A percentile compares a stretch with the other conserved stretches of the same genome.
phyloP scores from a whole-genome alignment of 2,329 filamentous ascomycete species.

The Ilyonectria sp. region DNA sequence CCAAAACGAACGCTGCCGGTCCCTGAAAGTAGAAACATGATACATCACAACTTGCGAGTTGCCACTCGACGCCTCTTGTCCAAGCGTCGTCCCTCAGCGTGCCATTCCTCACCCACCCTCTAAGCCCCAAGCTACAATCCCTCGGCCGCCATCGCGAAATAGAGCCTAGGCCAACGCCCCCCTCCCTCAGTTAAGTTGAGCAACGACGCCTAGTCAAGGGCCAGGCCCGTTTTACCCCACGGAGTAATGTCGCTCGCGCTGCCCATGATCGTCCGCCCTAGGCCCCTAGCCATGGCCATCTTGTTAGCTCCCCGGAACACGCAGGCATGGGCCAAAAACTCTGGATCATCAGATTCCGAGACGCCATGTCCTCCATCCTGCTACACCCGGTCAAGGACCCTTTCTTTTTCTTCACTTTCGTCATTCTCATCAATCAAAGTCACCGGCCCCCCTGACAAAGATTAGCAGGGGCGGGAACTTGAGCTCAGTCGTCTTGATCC shows the following conservation, averaged over 20 bases:
- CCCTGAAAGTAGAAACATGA: slow-evolving; percentile 19
- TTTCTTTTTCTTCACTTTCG: slow-evolving; percentile 1
- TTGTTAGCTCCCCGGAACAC: slow-evolving; percentile 4
- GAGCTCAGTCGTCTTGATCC: slow-evolving; percentile 16
- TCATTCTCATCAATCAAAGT: slow-evolving; percentile 10
- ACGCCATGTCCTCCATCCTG: slow-evolving; percentile 9
- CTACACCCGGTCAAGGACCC: slow-evolving; percentile 2
- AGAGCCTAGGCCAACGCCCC: neutral
- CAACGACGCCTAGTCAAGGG: slow-evolving; percentile 6
- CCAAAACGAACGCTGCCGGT: neutral
- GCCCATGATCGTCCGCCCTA: slow-evolving; percentile 23
- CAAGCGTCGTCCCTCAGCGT: neutral
- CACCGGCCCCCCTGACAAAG: neutral
- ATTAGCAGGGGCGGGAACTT: slow-evolving; percentile 19
- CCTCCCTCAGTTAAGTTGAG: neutral
- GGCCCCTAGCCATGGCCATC: slow-evolving; percentile 13
- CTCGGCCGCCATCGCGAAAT: neutral
- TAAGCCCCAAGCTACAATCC: neutral
- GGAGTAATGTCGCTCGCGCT: slow-evolving; percentile 27
- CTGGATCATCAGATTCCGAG: slow-evolving; percentile 9
- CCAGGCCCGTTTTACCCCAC: slow-evolving; percentile 26
- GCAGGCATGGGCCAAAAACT: slow-evolving; percentile 1
- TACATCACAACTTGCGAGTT: slow-evolving; percentile 12
- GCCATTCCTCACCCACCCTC: neutral
- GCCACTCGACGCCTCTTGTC: neutral